These are phyloP conservation scores for Chrysosporium keratinophilum DNA, from an alignment of 2,329 filamentous ascomycete genomes.

Conservation along the genomic window DNA sequence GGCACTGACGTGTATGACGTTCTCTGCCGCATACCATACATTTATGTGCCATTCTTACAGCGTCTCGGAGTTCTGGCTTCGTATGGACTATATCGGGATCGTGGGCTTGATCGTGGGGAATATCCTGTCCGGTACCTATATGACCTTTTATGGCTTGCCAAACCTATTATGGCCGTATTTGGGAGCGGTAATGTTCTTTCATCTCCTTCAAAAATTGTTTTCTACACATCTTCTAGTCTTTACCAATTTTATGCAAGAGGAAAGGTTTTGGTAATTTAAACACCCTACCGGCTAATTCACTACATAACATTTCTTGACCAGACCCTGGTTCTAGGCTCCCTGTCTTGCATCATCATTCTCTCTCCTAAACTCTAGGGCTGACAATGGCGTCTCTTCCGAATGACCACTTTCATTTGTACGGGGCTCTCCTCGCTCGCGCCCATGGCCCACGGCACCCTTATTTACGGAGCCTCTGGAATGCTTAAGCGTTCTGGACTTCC, in stretches of 20 bases:
- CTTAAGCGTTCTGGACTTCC: slow-evolving; percentile 19
- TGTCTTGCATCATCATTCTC: slow-evolving; percentile 24
- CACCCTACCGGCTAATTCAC: not conserved
- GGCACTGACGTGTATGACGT: slow-evolving; percentile 56
- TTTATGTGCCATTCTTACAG: slow-evolving; percentile 22
- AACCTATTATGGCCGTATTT: slow-evolving; percentile 22
- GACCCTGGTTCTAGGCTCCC: slow-evolving; percentile 17
- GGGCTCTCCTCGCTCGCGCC: slow-evolving; percentile 20
- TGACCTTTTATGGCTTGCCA: slow-evolving; percentile 25
- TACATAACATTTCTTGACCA: slow-evolving; percentile 2
- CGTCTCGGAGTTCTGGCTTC: slow-evolving; percentile 19
- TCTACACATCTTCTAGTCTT: not conserved
- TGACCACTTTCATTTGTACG: slow-evolving; percentile 18
- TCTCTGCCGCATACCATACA: slow-evolving; percentile 31
- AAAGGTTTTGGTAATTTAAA: not conserved
- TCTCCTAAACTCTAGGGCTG: slow-evolving; percentile 24
- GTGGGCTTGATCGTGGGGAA: slow-evolving; percentile 23
- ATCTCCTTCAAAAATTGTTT: slow-evolving; percentile 21
- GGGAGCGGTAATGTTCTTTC: slow-evolving; percentile 21
- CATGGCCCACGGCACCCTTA: slow-evolving; percentile 19
- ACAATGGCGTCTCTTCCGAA: slow-evolving; percentile 19
- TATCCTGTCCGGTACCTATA: slow-evolving; percentile 26
- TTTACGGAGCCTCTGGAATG: slow-evolving; percentile 20
- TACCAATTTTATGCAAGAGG: not conserved
- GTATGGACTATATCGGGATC: slow-evolving; percentile 25